Evolutionary conservation across 2,329 filamentous ascomycete species (phyloP), one percentile per base, ranked within the genome.

Genomic region (Ophiosphaerella korrae): DNA sequence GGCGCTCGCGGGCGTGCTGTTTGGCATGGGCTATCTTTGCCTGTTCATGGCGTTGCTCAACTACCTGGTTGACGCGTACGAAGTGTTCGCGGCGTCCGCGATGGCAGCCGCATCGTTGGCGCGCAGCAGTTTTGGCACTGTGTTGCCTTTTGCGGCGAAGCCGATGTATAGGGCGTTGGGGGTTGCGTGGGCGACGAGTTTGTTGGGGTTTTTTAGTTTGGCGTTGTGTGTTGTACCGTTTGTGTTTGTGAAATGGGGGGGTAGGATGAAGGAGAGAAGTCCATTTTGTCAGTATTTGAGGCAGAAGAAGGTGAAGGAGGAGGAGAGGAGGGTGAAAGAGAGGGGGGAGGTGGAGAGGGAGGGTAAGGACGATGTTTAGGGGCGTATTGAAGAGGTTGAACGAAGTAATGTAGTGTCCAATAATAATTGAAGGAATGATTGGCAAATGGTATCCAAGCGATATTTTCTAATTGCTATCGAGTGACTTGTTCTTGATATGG

Each of bases 91-190:
- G 23, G 89, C 89, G 40, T 86, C 82, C 50, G 90, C 91, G 3
- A 80, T 96, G 72, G 90, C 92, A 11, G 90, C 91, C 38, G 94
- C 96, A 66, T 88, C 87, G 40, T 90, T 94, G 70, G 83, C 88
- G 50, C 83, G 92, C 45, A 91, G 87, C 57, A 79, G 82, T 16
- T 94, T 95, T 77, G 92, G 88, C 52, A 90, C 90, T 0, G 69
- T 77, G 2, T 45, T 80, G 18, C 78, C 78, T 7, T 80, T 80
- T 57, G 77, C 76, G 0, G 74, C 77, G 24, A 67, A 64, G 41
- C 76, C 78, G 0, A 75, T 92, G 86, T 93, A 91, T 66, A 70
- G 82, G 7, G 80, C 75, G 23, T 78, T 92, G 21, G 89, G 88
- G 13, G 83, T 87, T 51, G 84, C 87, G 54, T 92, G 89, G 88